Evolutionary conservation across 441 rosid species (phyloP), one percentile per base, ranked within the genome.

Genomic region (Croton setiger): DNA sequence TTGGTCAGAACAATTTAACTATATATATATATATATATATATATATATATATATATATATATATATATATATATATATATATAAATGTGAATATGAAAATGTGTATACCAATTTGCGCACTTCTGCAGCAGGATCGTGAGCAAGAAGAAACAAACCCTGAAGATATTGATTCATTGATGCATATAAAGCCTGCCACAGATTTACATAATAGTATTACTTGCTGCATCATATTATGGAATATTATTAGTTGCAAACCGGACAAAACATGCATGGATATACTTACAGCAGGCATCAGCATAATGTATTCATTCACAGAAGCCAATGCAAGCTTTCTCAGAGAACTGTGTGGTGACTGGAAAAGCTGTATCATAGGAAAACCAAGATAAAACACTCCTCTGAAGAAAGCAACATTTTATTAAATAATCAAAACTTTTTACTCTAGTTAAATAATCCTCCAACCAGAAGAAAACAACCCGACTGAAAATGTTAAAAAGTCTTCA

Each of bases 221-320:
- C 48, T 51, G 63, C 35, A 72, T 69, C 74, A 63, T 13, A 65
- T 55, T 69, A 11, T 51, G 41, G 43, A 60, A 74, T 41, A 68
- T 47, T 18, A 68, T 47, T 48, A 17, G 43, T 10, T 44, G 48
- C 37, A 3, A 60, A 43, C 61, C 27, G 51, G 39, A 55, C 59
- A 74, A 52, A 0, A 67, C 47, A 44, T 37, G 47, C 39, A 35
- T 17, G 33, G 31, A 70, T 20, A 74, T 69, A 85, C 97, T 93
- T 83, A 93, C 99, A 68, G 97, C 88, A 69, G 98, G 99, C 99
- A 96, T 93, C 79, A 90, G 75, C 88, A 87, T 88, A 70, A 96
- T 80, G 78, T 81, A 93, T 66, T 93, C 92, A 83, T 96, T 93
- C 71, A 96, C 92, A 55, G 93, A 93, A 70, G 89, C 92, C 82